phyloP scores from a whole-genome alignment of 495 filamentous ascomycete genomes.

The Cercophora scortea region DNA sequence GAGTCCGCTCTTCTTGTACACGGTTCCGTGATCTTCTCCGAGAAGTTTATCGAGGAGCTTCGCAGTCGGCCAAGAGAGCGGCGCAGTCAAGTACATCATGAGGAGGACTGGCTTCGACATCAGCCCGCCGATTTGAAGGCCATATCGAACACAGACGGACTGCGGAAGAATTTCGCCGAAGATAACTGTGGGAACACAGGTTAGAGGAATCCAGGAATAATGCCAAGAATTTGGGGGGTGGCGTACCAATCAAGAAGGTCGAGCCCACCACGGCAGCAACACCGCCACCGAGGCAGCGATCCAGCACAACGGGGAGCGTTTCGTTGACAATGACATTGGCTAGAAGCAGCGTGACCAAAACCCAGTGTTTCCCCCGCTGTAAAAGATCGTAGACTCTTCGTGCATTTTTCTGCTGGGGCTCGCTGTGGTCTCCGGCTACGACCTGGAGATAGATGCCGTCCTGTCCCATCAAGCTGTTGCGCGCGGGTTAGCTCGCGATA shows the following conservation, averaged over 20 bases:
- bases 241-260: constrained; percentile 84
- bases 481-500: constrained; percentile 6
- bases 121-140: constrained; percentile 90
- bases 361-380: constrained; percentile 93
- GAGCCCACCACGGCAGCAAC: constrained; percentile 90
- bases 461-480: constrained; percentile 62
- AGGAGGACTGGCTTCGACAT: constrained; percentile 82
- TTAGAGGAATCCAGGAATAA: background rate
- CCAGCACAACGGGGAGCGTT: constrained; percentile 88
- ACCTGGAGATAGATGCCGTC: constrained; percentile 98
- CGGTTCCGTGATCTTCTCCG: constrained; percentile 86
- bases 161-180: constrained; percentile 96
- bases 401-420: constrained; percentile 77
- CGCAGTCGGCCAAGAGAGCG: constrained; percentile 81
- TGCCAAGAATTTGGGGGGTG: background rate
- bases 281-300: constrained; percentile 87
- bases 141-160: constrained; percentile 93
- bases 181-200: constrained; percentile 55
- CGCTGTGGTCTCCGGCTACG: constrained; percentile 64
- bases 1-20: constrained; percentile 91
- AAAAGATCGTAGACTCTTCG: constrained; percentile 70
- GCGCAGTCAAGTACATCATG: constrained; percentile 87
- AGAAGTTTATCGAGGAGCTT: constrained; percentile 83
- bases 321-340: constrained; percentile 99
- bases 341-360: constrained; percentile 88